Conservation (phyloP, 2,329 filamentous ascomycete genomes). For the Elsinoe australis region DNA sequence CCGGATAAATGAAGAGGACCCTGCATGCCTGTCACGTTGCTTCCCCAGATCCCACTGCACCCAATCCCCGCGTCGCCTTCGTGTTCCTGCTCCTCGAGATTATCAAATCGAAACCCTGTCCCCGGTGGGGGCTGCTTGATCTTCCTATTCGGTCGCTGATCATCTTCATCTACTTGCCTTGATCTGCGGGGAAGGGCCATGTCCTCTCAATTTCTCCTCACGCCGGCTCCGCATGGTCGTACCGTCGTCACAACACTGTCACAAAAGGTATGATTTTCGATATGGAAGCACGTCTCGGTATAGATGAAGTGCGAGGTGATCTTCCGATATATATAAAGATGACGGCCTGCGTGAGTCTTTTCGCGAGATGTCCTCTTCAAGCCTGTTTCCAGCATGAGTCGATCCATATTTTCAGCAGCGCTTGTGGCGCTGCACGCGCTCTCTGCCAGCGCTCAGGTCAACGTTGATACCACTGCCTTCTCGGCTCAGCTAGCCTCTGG, state of each 20-base stretch:
- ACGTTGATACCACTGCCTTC: conserved; percentile 14
- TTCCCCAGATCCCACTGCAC: not conserved
- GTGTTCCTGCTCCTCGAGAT: conserved; percentile 1
- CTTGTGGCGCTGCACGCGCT: not conserved
- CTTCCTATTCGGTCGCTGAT: not conserved
- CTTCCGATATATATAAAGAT: not conserved
- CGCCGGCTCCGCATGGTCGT: not conserved
- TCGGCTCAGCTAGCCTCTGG: conserved; percentile 12
- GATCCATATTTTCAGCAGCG: not conserved
- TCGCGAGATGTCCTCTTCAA: not conserved
- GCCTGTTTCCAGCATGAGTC: not conserved
- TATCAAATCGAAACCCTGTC: conserved; percentile 4
- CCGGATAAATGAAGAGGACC: not conserved
- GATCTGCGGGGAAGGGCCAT: conserved; percentile 1
- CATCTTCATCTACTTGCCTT: conserved; percentile 14
- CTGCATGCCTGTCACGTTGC: not conserved
- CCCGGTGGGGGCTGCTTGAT: conserved; percentile 14
- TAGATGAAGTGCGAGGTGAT: not conserved
- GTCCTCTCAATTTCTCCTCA: conserved; percentile 3
- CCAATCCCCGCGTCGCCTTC: conserved; percentile 13
- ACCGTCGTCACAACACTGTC: conserved; percentile 10
- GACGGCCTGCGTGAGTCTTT: not conserved
- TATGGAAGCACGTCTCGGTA: not conserved
- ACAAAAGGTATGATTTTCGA: not conserved
- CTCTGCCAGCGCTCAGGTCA: not conserved